phyloP scores from a whole-genome alignment of 768 basidiomycete species.

The Amanita subjunquillea region DNA sequence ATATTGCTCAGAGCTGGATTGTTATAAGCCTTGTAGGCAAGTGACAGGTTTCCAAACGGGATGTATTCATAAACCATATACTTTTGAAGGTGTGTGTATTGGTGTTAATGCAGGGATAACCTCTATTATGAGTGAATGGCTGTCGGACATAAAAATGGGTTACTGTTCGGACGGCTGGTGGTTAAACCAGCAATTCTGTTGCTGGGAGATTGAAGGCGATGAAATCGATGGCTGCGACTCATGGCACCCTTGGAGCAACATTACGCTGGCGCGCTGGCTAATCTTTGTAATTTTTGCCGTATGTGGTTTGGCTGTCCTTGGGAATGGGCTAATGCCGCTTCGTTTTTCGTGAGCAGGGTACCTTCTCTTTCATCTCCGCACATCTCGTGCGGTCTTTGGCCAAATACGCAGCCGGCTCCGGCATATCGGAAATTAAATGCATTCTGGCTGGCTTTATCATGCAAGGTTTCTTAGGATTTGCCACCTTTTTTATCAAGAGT shows the following conservation, averaged over 20 bases:
- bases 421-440: slow-evolving; percentile 98
- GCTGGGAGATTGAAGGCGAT: slow-evolving; percentile 87
- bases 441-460: slow-evolving; percentile 96
- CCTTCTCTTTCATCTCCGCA: slow-evolving; percentile 80
- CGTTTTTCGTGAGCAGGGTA: slow-evolving; percentile 34
- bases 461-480: slow-evolving; percentile 86
- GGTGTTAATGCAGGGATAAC: slow-evolving; percentile 93
- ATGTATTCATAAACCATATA: background rate
- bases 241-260: slow-evolving; percentile 85
- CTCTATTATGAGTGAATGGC: slow-evolving; percentile 93
- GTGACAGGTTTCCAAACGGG: slow-evolving; percentile 17
- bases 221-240: slow-evolving; percentile 77
- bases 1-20: slow-evolving; percentile 85
- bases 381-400: slow-evolving; percentile 85
- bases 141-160: slow-evolving; percentile 95
- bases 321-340: background rate
- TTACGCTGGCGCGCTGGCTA: slow-evolving; percentile 64
- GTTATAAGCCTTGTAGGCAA: slow-evolving; percentile 83
- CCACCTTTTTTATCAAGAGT: slow-evolving; percentile 90
- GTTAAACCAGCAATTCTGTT: slow-evolving; percentile 97
- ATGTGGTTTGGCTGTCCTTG: slow-evolving; percentile 19
- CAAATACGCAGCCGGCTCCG: slow-evolving; percentile 94
- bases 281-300: slow-evolving; percentile 89
- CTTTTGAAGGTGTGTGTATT: slow-evolving; percentile 66
- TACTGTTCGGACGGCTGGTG: slow-evolving; percentile 98